Conservation (phyloP, 2,329 filamentous ascomycete species). For the Orbilia brochopaga region DNA sequence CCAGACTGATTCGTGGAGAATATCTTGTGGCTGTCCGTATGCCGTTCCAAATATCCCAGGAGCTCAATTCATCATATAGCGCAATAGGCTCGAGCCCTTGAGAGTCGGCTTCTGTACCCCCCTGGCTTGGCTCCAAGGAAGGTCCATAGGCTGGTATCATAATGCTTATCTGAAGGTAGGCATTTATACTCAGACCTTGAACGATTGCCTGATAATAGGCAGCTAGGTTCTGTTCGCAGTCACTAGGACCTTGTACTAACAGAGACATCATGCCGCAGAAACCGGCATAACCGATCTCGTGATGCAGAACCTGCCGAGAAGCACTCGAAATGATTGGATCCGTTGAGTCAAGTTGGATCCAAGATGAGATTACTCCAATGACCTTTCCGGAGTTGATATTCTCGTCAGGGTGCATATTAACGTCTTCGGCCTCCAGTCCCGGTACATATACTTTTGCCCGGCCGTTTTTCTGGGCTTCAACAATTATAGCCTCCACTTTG, state of each 20-base stretch:
- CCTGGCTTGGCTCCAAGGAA: constrained; percentile 59
- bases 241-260: constrained; percentile 77
- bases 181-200: constrained; percentile 76
- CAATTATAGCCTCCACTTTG: constrained; percentile 66
- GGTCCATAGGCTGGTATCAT: constrained; percentile 79
- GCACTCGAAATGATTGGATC: constrained; percentile 77
- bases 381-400: constrained; percentile 59
- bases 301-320: constrained; percentile 76
- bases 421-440: constrained; percentile 66
- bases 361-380: constrained; percentile 57
- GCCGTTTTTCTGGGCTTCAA: constrained; percentile 58
- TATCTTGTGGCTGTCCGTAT: constrained; percentile 87
- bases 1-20: constrained; percentile 77
- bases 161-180: constrained; percentile 78
- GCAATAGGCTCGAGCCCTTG: constrained; percentile 56
- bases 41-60: constrained; percentile 93
- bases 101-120: constrained; percentile 65
- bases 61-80: constrained; percentile 69
- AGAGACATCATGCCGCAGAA: constrained; percentile 90
- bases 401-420: constrained; percentile 55
- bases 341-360: constrained; percentile 55
- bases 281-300: constrained; percentile 91
- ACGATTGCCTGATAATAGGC: constrained; percentile 85
- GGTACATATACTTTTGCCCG: constrained; percentile 61
- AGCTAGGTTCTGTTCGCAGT: constrained; percentile 67